A percentile compares a stretch with the other conserved stretches of the same genome.
phyloP scores from a whole-genome alignment of 257 asterid species.

The Nyctanthes arbortristis region DNA sequence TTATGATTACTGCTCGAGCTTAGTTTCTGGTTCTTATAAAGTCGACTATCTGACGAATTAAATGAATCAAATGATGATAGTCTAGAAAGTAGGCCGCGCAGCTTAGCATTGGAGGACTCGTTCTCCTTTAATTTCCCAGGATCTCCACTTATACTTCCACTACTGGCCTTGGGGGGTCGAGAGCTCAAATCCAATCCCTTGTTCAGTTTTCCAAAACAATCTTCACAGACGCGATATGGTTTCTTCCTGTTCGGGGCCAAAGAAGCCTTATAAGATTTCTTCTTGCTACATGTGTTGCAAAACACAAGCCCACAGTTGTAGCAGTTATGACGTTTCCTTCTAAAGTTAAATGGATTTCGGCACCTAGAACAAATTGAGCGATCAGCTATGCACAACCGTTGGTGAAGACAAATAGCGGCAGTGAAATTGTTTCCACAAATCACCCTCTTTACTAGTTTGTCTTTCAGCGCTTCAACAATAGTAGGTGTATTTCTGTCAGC shows the following conservation, averaged over 20 bases:
- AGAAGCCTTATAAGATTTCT: slow-evolving; percentile 61
- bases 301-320: slow-evolving; percentile 73
- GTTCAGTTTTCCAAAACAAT: slow-evolving; percentile 56
- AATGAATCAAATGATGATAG: slow-evolving; percentile 58
- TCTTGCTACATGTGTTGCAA: slow-evolving; percentile 58
- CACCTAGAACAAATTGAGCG: slow-evolving; percentile 64
- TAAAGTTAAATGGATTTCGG: slow-evolving; percentile 52
- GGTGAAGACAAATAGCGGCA: slow-evolving; percentile 58
- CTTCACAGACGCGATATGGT: slow-evolving; percentile 63
- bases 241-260: slow-evolving; percentile 60
- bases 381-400: slow-evolving; percentile 37
- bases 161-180: slow-evolving; percentile 50
- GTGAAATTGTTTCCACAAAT: slow-evolving; percentile 66
- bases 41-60: slow-evolving; percentile 32
- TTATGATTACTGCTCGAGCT: slow-evolving; percentile 25
- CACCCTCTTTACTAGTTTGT: slow-evolving; percentile 55
- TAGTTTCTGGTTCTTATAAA: slow-evolving; percentile 33
- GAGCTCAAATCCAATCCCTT: slow-evolving; percentile 37
- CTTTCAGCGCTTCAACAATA: slow-evolving; percentile 53
- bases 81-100: slow-evolving; percentile 41
- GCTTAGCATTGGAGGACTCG: slow-evolving; percentile 19
- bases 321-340: slow-evolving; percentile 65
- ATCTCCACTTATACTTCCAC: slow-evolving; percentile 25
- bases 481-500: slow-evolving; percentile 52
- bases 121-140: slow-evolving; percentile 30